Conservation (phyloP, 768 basidiomycete species). For the Hypholoma sublateritium region DNA sequence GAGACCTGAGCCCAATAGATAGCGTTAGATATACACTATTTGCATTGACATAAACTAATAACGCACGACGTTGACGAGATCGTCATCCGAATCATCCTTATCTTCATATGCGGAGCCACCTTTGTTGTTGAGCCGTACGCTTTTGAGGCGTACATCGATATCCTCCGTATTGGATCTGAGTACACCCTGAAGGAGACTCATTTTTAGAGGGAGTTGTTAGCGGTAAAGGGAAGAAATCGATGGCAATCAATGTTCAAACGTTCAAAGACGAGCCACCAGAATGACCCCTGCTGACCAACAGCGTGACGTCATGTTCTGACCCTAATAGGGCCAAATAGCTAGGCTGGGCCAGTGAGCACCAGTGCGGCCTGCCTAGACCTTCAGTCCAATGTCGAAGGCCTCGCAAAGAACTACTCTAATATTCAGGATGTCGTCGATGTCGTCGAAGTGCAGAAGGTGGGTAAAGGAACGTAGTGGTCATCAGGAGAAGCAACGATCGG, state of each 20-base stretch:
- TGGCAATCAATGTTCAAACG: background rate
- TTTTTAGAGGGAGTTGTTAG: conserved; percentile 25
- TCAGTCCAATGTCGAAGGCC: too few relatives aligned
- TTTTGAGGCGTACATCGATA: conserved; percentile 34
- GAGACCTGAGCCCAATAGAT: conserved; percentile 50
- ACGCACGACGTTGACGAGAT: conserved; percentile 66
- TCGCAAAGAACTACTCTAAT: too few relatives aligned
- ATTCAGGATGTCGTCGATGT: too few relatives aligned
- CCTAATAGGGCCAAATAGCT: too few relatives aligned
- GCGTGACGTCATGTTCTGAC: conserved; percentile 1
- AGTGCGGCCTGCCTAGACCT: too few relatives aligned
- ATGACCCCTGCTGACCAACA: conserved; percentile 28
- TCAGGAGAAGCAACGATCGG: too few relatives aligned
- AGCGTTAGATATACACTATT: background rate
- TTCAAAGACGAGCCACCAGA: background rate
- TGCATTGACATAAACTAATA: background rate
- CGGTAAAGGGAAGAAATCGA: background rate
- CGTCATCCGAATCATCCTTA: conserved; percentile 64
- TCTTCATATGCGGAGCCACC: conserved; percentile 27
- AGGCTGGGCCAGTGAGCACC: too few relatives aligned
- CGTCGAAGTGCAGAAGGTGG: too few relatives aligned
- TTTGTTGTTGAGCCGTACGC: conserved; percentile 23
- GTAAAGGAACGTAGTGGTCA: too few relatives aligned
- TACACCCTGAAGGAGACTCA: conserved; percentile 73
- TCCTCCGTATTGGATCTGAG: conserved; percentile 53